Evolutionary conservation across 2,329 filamentous ascomycete species (phyloP).

Genomic region (Kalmusia sp.): DNA sequence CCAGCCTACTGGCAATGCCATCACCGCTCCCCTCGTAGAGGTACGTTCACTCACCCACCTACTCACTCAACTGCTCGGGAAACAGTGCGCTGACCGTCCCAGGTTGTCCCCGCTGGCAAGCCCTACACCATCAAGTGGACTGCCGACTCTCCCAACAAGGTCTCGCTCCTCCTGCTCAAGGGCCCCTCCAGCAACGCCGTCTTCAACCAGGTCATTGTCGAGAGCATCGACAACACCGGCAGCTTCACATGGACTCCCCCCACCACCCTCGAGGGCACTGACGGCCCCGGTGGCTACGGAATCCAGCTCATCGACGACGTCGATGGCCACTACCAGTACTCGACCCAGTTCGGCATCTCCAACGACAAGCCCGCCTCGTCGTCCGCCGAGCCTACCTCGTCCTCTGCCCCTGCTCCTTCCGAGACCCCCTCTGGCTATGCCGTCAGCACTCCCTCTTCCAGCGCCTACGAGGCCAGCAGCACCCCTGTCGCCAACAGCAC

Average conservation of each 20-base stretch:
- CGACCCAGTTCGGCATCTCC: slow-evolving; percentile 67
- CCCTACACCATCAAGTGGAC: slow-evolving; percentile 67
- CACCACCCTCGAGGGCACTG: slow-evolving; percentile 51
- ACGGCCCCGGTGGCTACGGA: slow-evolving; percentile 62
- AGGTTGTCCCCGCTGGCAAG: slow-evolving; percentile 62
- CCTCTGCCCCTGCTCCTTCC: slow-evolving; percentile 14
- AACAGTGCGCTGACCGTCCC: slow-evolving; percentile 13
- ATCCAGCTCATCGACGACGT: slow-evolving; percentile 67
- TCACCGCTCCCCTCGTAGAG: slow-evolving; percentile 58
- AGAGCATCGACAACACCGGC: slow-evolving; percentile 64
- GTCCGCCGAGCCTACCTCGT: slow-evolving; percentile 17
- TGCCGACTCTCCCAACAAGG: slow-evolving; percentile 54
- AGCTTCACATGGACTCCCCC: slow-evolving; percentile 62
- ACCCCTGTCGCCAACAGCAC: background rate
- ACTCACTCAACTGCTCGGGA: no score
- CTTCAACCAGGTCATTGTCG: slow-evolving; percentile 57
- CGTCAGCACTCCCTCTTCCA: slow-evolving; percentile 16
- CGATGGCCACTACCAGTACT: slow-evolving; percentile 65
- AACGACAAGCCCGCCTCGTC: slow-evolving; percentile 23
- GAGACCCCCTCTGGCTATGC: slow-evolving; percentile 11
- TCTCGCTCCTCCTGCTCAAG: slow-evolving; percentile 67
- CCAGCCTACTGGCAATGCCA: slow-evolving; percentile 60
- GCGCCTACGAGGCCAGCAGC: background rate
- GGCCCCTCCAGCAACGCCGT: slow-evolving; percentile 64
- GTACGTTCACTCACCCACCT: slow-evolving; percentile 33